Percentiles rank a stretch among this genome's conserved stretches.
Evolutionary conservation across 176 grass and related monocot genomes (phyloP).

Genomic region (Oryza australiensis): DNA sequence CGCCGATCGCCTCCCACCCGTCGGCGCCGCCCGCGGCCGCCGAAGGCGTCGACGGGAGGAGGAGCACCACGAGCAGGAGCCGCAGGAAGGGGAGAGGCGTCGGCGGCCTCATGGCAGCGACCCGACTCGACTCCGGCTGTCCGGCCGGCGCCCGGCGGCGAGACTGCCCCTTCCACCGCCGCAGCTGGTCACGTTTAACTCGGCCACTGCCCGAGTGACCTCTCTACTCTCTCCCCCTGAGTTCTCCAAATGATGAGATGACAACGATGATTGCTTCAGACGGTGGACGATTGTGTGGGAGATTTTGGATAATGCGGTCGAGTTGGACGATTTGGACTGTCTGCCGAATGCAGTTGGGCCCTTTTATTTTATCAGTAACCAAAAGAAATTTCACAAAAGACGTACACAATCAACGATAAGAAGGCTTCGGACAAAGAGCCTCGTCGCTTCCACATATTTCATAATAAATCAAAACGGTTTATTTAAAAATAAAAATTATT

Average conservation of each 20-base stretch:
- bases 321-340: not conserved
- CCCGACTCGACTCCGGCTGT: conserved; percentile 3
- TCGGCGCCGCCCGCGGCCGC: not conserved
- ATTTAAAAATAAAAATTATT: too few species aligned
- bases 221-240: too few species aligned
- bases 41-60: not conserved
- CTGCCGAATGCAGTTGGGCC: not conserved
- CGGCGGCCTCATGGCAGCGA: conserved; percentile 24
- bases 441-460: too few species aligned
- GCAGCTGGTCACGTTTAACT: not conserved
- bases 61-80: conserved; percentile 36
- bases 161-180: not conserved
- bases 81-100: not conserved
- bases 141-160: not conserved
- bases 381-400: too few species aligned
- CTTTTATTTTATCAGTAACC: not conserved
- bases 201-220: too few species aligned
- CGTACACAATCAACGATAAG: too few species aligned
- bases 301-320: not conserved
- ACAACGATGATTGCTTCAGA: too few species aligned
- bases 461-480: too few species aligned
- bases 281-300: not conserved
- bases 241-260: too few species aligned
- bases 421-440: too few species aligned
- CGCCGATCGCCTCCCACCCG: conserved; percentile 34